phyloP scores from a whole-genome alignment of 225 moss, liverwort and hornwort genomes.

The Rhytidiadelphus loreus region DNA sequence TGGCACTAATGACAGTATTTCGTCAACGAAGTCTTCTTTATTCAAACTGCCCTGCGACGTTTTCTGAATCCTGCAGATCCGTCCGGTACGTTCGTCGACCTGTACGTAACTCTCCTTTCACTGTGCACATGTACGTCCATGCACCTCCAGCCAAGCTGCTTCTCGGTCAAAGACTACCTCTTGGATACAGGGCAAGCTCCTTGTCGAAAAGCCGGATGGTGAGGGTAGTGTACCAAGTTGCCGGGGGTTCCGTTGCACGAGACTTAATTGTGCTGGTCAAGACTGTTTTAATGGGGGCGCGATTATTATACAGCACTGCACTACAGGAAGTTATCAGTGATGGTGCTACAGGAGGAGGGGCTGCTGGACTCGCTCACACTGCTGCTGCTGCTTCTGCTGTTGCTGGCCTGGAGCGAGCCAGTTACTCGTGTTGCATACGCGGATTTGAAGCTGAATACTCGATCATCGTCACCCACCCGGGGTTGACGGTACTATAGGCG shows the following conservation, averaged over 20 bases:
- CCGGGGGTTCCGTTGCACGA: constrained; percentile 3
- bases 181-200: background rate
- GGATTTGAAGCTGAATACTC: background rate
- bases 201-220: background rate
- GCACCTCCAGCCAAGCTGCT: background rate
- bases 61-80: constrained; percentile 13
- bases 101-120: constrained; percentile 1
- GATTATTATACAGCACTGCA: background rate
- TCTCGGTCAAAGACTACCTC: background rate
- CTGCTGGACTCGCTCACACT: background rate
- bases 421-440: background rate
- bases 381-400: background rate
- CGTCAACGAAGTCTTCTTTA: constrained; percentile 1
- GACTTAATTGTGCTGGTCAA: background rate
- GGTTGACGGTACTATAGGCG: background rate
- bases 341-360: background rate
- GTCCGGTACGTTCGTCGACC: constrained; percentile 8
- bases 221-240: background rate
- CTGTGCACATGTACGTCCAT: constrained; percentile 6
- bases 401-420: background rate
- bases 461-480: background rate
- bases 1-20: constrained; percentile 8
- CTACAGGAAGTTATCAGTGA: background rate
- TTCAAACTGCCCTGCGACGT: constrained; percentile 11
- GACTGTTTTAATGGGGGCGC: background rate